phyloP scores from a whole-genome alignment of 2,329 filamentous ascomycete species.

The Penicillium expansum region DNA sequence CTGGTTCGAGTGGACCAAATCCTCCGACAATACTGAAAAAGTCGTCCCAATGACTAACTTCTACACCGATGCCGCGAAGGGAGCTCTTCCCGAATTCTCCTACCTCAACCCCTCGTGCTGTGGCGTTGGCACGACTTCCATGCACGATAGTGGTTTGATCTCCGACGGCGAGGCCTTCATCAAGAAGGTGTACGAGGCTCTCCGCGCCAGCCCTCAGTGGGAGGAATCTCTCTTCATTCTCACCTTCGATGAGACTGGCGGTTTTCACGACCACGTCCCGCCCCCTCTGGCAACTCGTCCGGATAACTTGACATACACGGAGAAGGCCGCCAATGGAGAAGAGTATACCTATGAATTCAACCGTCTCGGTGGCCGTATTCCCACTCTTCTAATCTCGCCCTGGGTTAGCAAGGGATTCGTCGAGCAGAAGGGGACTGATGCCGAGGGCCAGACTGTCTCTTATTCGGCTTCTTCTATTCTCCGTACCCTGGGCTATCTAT shows the following conservation, averaged over 20 bases:
- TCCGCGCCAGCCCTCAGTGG: constrained; percentile 36
- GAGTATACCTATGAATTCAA: constrained; percentile 29
- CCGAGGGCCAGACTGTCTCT: constrained; percentile 19
- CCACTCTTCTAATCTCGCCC: constrained; percentile 31
- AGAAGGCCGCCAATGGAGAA: constrained; percentile 24
- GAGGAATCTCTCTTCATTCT: constrained; percentile 36
- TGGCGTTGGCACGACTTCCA: constrained; percentile 35
- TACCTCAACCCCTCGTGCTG: constrained; percentile 44
- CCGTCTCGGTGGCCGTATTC: constrained; percentile 31
- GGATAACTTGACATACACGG: constrained; percentile 37
- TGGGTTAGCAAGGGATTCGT: constrained; percentile 30
- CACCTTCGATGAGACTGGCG: constrained; percentile 40
- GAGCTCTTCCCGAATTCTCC: constrained; percentile 33
- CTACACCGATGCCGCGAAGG: constrained; percentile 34
- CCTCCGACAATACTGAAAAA: constrained; percentile 26
- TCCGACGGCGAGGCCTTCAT: constrained; percentile 38
- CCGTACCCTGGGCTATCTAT: constrained; percentile 32
- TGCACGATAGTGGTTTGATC: constrained; percentile 36
- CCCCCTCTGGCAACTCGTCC: constrained; percentile 33
- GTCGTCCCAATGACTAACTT: constrained; percentile 4
- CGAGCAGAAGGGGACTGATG: constrained; percentile 30
- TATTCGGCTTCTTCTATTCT: constrained; percentile 32
- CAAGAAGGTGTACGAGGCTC: constrained; percentile 37
- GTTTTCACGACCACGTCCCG: constrained; percentile 40
- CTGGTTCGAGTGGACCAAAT: constrained; percentile 36